A percentile compares a stretch with the other conserved stretches of the same genome.
These are phyloP conservation scores for Taphrina deformans DNA, from an alignment of 1,139 yeast species.

Conservation along the genomic window DNA sequence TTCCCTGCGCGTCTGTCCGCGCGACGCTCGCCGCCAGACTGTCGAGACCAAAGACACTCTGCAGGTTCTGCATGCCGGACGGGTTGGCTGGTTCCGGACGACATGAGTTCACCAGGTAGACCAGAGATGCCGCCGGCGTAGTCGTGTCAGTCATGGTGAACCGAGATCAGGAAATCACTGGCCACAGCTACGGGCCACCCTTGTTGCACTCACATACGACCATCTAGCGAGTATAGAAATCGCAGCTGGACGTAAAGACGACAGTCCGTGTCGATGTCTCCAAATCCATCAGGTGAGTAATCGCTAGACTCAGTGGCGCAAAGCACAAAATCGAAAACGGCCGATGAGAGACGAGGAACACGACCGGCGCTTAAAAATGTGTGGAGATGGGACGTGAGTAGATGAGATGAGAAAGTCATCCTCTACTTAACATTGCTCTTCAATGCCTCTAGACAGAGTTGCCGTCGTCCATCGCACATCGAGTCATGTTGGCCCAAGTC, in stretches of 20 bases:
- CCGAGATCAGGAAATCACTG: neutral
- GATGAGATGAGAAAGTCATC: slow-evolving; percentile 10
- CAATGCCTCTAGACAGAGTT: no score
- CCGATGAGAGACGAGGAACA: neutral
- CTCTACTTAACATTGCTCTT: no score
- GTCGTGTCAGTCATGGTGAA: neutral
- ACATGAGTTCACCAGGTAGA: slow-evolving; percentile 12
- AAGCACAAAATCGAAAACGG: neutral
- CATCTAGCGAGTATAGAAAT: no score
- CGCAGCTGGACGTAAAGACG: no score
- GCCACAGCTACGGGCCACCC: neutral
- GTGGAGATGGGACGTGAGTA: neutral
- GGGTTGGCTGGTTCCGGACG: slow-evolving; percentile 9
- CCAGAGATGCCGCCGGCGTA: neutral
- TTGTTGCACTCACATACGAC: neutral
- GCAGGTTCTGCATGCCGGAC: slow-evolving; percentile 27
- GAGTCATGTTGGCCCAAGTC: neutral
- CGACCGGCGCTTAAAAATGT: neutral
- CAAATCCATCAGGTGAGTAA: no score
- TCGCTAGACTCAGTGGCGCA: neutral
- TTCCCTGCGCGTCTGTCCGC: slow-evolving; percentile 32
- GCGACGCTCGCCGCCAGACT: slow-evolving; percentile 32
- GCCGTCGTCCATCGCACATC: no score
- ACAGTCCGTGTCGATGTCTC: no score
- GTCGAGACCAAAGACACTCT: slow-evolving; percentile 19